These are phyloP conservation scores for Ciborinia camelliae DNA, from an alignment of 2,329 filamentous ascomycete species.

Conservation along the genomic window DNA sequence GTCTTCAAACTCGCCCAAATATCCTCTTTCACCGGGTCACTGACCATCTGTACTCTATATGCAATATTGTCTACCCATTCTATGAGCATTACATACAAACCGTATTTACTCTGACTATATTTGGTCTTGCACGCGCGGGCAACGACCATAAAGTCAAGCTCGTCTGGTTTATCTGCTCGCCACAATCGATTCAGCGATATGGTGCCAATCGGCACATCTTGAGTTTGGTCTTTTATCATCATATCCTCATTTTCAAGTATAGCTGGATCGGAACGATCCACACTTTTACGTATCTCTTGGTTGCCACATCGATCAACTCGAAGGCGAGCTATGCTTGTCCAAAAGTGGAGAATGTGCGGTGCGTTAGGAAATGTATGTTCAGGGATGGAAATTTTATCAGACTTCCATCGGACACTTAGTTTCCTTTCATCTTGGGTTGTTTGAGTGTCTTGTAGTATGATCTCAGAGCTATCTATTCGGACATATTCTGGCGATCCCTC, in stretches of 20 bases:
- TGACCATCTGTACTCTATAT: constrained; percentile 6
- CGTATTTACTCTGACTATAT: background rate
- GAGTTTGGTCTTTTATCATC: background rate
- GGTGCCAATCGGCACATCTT: background rate
- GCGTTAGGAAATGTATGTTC: background rate
- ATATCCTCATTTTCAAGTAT: background rate
- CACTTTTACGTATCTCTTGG: background rate
- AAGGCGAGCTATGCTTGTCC: background rate
- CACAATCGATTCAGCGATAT: background rate
- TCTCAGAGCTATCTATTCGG: background rate
- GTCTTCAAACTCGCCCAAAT: background rate
- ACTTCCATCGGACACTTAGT: background rate
- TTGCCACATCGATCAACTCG: background rate
- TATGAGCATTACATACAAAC: constrained; percentile 12
- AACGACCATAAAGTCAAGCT: constrained; percentile 8
- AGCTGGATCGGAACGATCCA: background rate
- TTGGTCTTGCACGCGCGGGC: background rate
- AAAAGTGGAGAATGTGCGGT: background rate
- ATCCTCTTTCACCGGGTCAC: background rate
- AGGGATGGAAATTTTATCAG: background rate
- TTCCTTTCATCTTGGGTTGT: background rate
- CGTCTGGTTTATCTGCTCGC: background rate
- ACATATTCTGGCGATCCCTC: background rate
- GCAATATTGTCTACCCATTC: background rate
- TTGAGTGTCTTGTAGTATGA: background rate